Conservation (phyloP, 306 rosid genomes). For the Dryas octopetala region DNA sequence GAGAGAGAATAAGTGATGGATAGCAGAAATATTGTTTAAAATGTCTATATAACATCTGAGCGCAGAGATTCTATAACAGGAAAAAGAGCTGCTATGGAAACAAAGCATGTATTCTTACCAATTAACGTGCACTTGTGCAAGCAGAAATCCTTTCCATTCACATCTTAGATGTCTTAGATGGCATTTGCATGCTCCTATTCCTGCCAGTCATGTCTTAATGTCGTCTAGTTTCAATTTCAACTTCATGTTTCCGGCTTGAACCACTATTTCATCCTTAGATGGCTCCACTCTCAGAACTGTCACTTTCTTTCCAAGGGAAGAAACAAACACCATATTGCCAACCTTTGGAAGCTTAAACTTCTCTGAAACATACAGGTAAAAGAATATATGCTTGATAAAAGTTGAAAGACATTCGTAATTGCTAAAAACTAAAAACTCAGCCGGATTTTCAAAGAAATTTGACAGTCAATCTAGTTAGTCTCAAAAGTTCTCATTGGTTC, state of each 20-base stretch:
- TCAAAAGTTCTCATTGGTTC: not conserved
- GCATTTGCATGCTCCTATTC: conserved; percentile 24
- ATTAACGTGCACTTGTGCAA: not conserved
- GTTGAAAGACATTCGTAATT: not conserved
- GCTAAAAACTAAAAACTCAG: not conserved
- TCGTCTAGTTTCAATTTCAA: conserved; percentile 69
- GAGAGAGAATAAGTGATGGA: no score
- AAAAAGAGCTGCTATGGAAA: not conserved
- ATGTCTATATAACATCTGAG: not conserved
- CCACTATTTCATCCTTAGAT: conserved; percentile 69
- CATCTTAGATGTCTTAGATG: not conserved
- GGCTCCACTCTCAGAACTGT: conserved; percentile 64
- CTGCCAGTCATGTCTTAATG: conserved; percentile 41
- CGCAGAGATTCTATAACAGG: not conserved
- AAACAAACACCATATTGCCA: conserved; percentile 65
- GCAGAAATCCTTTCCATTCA: not conserved
- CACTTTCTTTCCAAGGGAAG: conserved; percentile 72
- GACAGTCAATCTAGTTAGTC: not conserved
- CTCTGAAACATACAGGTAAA: conserved; percentile 42
- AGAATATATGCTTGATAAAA: conserved; percentile 7
- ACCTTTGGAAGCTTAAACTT: conserved; percentile 59
- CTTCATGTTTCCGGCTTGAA: conserved; percentile 85
- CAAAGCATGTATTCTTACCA: conserved; percentile 4
- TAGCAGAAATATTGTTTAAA: not conserved
- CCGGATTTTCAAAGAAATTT: not conserved